phyloP scores from a whole-genome alignment of 768 basidiomycete genomes.

The Lentinus brumalis region DNA sequence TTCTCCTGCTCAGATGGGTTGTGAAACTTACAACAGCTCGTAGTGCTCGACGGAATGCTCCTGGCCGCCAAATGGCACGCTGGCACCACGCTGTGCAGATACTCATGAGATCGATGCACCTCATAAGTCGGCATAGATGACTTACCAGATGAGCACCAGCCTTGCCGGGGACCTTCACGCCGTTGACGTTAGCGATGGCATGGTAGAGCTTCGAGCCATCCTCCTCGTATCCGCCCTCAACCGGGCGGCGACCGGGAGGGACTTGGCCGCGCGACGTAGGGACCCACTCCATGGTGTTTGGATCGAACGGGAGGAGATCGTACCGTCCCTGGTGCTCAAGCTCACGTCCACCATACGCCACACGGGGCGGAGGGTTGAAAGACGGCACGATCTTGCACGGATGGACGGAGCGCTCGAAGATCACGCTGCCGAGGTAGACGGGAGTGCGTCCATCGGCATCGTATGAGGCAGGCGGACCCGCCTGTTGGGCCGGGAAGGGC shows the following conservation, averaged over 20 bases:
- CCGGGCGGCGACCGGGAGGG: conserved; percentile 55
- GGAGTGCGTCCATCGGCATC: conserved; percentile 62
- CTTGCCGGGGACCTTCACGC: conserved; percentile 71
- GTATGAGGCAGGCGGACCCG: conserved; percentile 52
- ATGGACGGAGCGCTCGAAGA: conserved; percentile 66
- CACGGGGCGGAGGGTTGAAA: conserved; percentile 52
- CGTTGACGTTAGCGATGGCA: conserved; percentile 53
- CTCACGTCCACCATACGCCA: conserved; percentile 68
- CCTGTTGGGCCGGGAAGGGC: conserved; percentile 42
- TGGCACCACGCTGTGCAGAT: conserved; percentile 40
- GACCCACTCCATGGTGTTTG: conserved; percentile 75
- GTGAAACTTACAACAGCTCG: conserved; percentile 42
- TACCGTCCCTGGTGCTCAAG: conserved; percentile 63
- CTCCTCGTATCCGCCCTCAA: conserved; percentile 80
- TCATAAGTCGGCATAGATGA: background rate
- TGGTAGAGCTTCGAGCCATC: conserved; percentile 68
- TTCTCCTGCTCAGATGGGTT: background rate
- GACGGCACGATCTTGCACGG: conserved; percentile 79
- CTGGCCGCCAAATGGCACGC: conserved; percentile 40
- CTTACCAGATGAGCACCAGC: conserved; percentile 68
- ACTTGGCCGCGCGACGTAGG: conserved; percentile 58
- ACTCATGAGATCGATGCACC: background rate
- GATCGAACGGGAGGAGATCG: conserved; percentile 73
- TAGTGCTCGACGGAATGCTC: conserved; percentile 45
- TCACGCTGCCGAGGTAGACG: conserved; percentile 73